Evolutionary conservation across 768 basidiomycete species (phyloP).

Genomic region (Lentinula aciculospora): DNA sequence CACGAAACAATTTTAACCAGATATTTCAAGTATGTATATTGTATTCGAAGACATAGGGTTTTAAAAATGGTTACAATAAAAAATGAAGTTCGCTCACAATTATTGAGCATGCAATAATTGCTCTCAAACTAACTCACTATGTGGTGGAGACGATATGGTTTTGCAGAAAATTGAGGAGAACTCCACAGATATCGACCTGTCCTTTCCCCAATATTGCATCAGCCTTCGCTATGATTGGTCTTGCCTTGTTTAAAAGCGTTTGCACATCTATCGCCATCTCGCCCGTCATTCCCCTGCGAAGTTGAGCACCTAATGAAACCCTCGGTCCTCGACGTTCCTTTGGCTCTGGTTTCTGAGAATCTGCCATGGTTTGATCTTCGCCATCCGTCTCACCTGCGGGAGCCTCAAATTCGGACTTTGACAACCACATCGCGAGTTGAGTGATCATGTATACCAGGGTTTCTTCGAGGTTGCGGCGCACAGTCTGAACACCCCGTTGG

Average conservation of each 20-base stretch:
- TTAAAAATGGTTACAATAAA: no score
- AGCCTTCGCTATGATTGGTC: slow-evolving; percentile 58
- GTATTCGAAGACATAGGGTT: no score
- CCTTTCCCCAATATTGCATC: slow-evolving; percentile 39
- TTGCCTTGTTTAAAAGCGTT: slow-evolving; percentile 58
- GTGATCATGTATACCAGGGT: slow-evolving; percentile 67
- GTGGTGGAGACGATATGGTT: slow-evolving; percentile 40
- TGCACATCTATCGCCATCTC: slow-evolving; percentile 75
- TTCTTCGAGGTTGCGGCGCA: slow-evolving; percentile 60
- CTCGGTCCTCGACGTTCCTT: slow-evolving; percentile 38
- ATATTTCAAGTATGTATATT: no score
- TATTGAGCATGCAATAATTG: no score
- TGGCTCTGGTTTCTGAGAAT: slow-evolving; percentile 20
- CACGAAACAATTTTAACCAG: background rate
- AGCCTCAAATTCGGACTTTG: slow-evolving; percentile 62
- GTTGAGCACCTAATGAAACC: slow-evolving; percentile 53
- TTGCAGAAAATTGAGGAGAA: slow-evolving; percentile 60
- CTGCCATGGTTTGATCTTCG: slow-evolving; percentile 36
- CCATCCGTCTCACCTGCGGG: slow-evolving; percentile 34
- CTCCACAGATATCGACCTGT: slow-evolving; percentile 49
- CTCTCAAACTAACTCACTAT: slow-evolving; percentile 4
- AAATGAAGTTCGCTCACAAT: no score
- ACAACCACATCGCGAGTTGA: slow-evolving; percentile 75
- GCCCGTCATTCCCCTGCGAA: slow-evolving; percentile 73
- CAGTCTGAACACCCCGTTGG: slow-evolving; percentile 48